phyloP scores from a whole-genome alignment of 2,329 filamentous ascomycete species.

The Epichloe bromicola region DNA sequence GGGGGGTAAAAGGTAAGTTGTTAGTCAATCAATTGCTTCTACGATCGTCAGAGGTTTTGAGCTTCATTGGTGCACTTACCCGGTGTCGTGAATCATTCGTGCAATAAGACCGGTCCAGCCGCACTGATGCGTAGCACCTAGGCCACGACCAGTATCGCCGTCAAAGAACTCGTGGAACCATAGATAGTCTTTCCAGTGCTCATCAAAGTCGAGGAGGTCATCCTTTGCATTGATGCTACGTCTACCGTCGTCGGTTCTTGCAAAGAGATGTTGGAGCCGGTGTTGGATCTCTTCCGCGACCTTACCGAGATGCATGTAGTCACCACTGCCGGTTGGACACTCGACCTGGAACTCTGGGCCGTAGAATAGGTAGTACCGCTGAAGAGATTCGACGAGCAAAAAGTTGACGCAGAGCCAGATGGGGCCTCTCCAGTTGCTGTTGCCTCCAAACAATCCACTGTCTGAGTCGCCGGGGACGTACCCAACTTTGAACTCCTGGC shows the following conservation, averaged over 20 bases:
- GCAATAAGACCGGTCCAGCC: slow-evolving; percentile 94
- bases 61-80: slow-evolving; percentile 42
- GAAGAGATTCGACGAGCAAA: slow-evolving; percentile 82
- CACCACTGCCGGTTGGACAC: slow-evolving; percentile 84
- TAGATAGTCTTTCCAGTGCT: slow-evolving; percentile 70
- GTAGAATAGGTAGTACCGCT: slow-evolving; percentile 93
- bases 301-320: slow-evolving; percentile 90
- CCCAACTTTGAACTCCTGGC: slow-evolving; percentile 72
- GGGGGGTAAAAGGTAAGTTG: not conserved
- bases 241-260: slow-evolving; percentile 68
- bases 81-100: slow-evolving; percentile 95
- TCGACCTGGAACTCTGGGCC: slow-evolving; percentile 80
- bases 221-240: slow-evolving; percentile 80
- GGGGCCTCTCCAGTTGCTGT: slow-evolving; percentile 94
- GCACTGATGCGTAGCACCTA: slow-evolving; percentile 88
- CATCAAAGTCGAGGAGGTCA: slow-evolving; percentile 78
- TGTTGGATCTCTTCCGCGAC: slow-evolving; percentile 94
- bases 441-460: slow-evolving; percentile 87
- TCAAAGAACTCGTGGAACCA: slow-evolving; percentile 99
- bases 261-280: slow-evolving; percentile 82
- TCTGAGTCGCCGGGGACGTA: slow-evolving; percentile 96
- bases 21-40: not conserved
- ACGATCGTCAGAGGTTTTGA: not conserved
- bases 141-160: slow-evolving; percentile 74
- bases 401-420: slow-evolving; percentile 97